A percentile compares a stretch with the other conserved stretches of the same genome.
Evolutionary conservation across 2,329 filamentous ascomycete genomes (phyloP).

Genomic region (Chaetomium sp.): DNA sequence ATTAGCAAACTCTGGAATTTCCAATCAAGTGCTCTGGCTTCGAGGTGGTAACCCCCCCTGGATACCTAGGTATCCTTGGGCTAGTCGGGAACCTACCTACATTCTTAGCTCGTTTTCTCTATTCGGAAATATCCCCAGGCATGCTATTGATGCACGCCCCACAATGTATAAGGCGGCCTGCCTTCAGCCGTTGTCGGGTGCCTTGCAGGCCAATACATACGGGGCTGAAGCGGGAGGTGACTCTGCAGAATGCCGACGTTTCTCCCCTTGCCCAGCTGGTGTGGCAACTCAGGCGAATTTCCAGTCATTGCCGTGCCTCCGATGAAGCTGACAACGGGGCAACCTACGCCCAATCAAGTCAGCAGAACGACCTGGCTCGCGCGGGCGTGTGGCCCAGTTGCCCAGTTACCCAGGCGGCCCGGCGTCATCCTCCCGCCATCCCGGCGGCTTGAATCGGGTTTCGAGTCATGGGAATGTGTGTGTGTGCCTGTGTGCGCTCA

Average conservation of each 20-base stretch:
- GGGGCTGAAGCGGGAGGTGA: constrained; percentile 4
- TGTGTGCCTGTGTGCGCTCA: background rate
- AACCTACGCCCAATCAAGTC: background rate
- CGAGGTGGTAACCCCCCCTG: too few species aligned
- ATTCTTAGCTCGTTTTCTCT: background rate
- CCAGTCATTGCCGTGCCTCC: background rate
- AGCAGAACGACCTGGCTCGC: background rate
- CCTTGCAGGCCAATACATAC: constrained; percentile 7
- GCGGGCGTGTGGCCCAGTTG: background rate
- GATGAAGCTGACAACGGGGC: background rate
- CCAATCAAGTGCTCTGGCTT: too few species aligned
- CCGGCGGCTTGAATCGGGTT: background rate
- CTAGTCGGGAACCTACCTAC: background rate
- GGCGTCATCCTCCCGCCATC: background rate
- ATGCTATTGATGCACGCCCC: background rate
- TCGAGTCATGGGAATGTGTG: background rate
- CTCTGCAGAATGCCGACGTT: background rate
- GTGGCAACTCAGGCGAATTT: background rate
- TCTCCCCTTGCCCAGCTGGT: background rate
- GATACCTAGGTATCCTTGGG: background rate
- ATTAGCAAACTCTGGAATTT: too few species aligned
- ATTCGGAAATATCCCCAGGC: background rate
- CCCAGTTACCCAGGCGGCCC: background rate
- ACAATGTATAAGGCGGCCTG: background rate
- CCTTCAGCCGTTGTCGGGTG: background rate